phyloP scores from a whole-genome alignment of 768 basidiomycete genomes.

The Mycena rosella region DNA sequence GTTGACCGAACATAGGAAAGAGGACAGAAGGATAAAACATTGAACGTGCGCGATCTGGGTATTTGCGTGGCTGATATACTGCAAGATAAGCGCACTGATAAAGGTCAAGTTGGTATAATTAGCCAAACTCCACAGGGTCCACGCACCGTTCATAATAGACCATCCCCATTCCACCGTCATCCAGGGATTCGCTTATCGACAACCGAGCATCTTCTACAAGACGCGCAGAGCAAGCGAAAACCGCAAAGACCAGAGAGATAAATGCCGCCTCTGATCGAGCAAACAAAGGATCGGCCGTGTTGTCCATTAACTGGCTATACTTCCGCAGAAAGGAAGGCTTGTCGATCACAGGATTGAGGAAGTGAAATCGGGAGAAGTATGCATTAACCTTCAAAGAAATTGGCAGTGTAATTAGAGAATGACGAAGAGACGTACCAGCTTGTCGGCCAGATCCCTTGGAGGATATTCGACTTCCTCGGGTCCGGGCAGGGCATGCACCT shows the following conservation, averaged over 20 bases:
- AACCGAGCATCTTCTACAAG: constrained; percentile 82
- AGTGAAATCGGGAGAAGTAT: constrained; percentile 90
- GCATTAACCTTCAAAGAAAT: constrained; percentile 74
- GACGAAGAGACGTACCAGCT: constrained; percentile 68
- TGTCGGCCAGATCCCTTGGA: constrained; percentile 86
- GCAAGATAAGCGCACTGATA: constrained; percentile 81
- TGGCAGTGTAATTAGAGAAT: constrained; percentile 40
- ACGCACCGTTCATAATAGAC: constrained; percentile 88
- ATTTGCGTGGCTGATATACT: constrained; percentile 92
- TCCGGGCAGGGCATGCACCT: constrained; percentile 83
- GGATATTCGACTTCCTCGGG: constrained; percentile 92
- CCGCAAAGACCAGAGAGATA: constrained; percentile 85
- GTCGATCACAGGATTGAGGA: constrained; percentile 88
- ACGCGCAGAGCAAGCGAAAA: constrained; percentile 90
- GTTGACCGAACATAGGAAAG: constrained; percentile 93
- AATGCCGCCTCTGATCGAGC: constrained; percentile 79
- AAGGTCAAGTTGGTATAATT: constrained; percentile 35
- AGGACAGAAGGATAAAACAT: constrained; percentile 89
- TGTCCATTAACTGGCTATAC: constrained; percentile 83
- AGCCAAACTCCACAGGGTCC: constrained; percentile 16
- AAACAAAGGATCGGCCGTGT: constrained; percentile 62
- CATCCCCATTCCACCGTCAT: constrained; percentile 92
- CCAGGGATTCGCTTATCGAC: constrained; percentile 64
- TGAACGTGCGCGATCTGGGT: constrained; percentile 91
- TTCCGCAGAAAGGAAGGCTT: constrained; percentile 84